phyloP scores from a whole-genome alignment of 163 green algal genomes.

The Coccomyxa subellipsoidea region DNA sequence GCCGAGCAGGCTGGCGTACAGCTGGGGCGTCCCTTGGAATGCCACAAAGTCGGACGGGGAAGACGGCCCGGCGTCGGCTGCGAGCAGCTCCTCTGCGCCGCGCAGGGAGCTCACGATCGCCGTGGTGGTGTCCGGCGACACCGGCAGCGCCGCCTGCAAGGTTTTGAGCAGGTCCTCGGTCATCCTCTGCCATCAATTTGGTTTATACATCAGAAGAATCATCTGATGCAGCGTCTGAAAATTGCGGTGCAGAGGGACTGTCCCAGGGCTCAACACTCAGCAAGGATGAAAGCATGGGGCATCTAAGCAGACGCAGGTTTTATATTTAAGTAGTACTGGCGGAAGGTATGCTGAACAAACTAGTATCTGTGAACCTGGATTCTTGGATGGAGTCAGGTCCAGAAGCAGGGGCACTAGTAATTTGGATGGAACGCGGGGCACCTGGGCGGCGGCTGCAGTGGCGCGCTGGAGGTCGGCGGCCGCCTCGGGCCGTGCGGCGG shows the following conservation, averaged over 20 bases:
- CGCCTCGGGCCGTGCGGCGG: constrained; percentile 3
- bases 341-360: too few species aligned
- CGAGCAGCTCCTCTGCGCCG: background rate
- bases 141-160: background rate
- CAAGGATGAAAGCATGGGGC: too few species aligned
- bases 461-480: background rate
- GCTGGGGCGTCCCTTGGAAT: constrained; percentile 42
- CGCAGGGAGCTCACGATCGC: background rate
- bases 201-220: too few species aligned
- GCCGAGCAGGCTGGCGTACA: constrained; percentile 50
- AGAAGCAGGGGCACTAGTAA: too few species aligned
- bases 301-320: too few species aligned
- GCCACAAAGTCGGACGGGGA: constrained; percentile 44
- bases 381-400: too few species aligned
- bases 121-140: constrained; percentile 4
- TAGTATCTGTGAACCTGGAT: too few species aligned
- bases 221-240: too few species aligned
- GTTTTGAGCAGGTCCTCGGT: constrained; percentile 16
- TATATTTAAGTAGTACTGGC: too few species aligned
- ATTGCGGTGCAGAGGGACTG: too few species aligned
- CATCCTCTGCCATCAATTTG: constrained; percentile 8
- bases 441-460: background rate
- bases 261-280: too few species aligned
- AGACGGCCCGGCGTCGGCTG: background rate
- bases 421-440: background rate